Base-by-base conservation (phyloP, 2,329 filamentous ascomycete genomes). In the Calonectria hongkongensis region DNA sequence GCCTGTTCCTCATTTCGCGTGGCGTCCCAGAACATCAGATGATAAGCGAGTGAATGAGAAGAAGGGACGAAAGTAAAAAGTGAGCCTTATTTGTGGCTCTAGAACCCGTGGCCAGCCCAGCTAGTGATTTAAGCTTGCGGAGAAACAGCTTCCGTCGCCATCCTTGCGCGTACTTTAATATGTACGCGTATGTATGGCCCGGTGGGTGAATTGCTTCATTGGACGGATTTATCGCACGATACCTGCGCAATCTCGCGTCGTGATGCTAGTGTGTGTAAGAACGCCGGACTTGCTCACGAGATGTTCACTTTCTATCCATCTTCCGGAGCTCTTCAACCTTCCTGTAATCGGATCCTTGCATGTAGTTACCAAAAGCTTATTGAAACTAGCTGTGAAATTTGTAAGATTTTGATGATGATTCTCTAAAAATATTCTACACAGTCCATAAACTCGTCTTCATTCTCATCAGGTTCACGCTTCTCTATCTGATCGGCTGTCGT, bases 21-120 rank as follows among this genome's bases (percentile, higher is more conserved):
- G 28, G 50, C 28, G 27, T 54, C 28, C 13, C 25, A n/a, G 16
- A 41, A 60, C 27, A 36, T 60, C 54, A 15, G 21, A 60, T 60
- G 54, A 60, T 60, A 60, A 60, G 54, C 54, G 54, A 60, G 21
- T 60, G 36, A 60, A 60, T 60, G 3, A 21, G 36, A 27, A 27
- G 54, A 41, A 25, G 36, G 54, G 54, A 60, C 21, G 54, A 41
- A 54, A 16, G 25, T 25, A 25, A 21, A 25, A 21, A 10, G 6
- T n/a, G 10, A 58, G 21, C 54, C 54, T 21, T 39, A 60, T 60
- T 60, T 60, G 54, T 60, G 36, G 36, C 30, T 18, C 25, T 25
- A n/a, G 4, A 25, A 4, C 21, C 45, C n/a, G 13, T 2, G 2
- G 45, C 3, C 5, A 13, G n/a, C 45, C 45, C 45, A 25, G 13